Conservation (phyloP, 2,329 filamentous ascomycete species). For the Akanthomyces muscarius region DNA sequence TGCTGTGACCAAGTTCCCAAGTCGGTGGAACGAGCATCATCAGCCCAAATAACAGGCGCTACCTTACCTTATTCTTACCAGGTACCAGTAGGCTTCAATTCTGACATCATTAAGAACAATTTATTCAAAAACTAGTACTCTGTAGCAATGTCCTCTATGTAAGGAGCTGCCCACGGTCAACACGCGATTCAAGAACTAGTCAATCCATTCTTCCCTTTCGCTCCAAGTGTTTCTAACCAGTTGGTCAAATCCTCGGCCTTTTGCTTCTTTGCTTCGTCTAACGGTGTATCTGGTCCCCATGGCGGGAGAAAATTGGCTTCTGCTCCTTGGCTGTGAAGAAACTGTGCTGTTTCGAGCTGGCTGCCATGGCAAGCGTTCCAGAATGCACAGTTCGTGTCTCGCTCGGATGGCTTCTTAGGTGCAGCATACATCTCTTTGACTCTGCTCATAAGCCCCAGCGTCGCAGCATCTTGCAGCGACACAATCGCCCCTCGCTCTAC, state of each 20-base stretch:
- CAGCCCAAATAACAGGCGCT: too few relatives aligned
- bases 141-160: too few relatives aligned
- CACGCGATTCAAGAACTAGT: neutral
- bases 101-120: too few relatives aligned
- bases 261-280: conserved; percentile 15
- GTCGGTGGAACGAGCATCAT: too few relatives aligned
- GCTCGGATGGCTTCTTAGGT: neutral
- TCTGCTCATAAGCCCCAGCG: conserved; percentile 18
- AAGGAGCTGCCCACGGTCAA: neutral
- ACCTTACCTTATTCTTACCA: too few relatives aligned
- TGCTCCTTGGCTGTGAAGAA: conserved; percentile 14
- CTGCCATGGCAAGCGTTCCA: conserved; percentile 22
- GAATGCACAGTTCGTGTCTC: conserved; percentile 16
- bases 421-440: conserved; percentile 12
- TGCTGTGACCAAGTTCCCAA: too few relatives aligned
- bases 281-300: conserved; percentile 51
- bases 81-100: too few relatives aligned
- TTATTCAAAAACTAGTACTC: too few relatives aligned
- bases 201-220: neutral
- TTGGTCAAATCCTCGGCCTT: conserved; percentile 13
- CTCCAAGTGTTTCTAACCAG: conserved; percentile 15
- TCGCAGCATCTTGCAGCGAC: conserved; percentile 19
- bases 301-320: conserved; percentile 17
- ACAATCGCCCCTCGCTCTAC: conserved; percentile 19
- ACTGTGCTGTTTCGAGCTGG: conserved; percentile 18